Base-by-base conservation (phyloP, 331 rosid species). In the Malus hybrid region DNA sequence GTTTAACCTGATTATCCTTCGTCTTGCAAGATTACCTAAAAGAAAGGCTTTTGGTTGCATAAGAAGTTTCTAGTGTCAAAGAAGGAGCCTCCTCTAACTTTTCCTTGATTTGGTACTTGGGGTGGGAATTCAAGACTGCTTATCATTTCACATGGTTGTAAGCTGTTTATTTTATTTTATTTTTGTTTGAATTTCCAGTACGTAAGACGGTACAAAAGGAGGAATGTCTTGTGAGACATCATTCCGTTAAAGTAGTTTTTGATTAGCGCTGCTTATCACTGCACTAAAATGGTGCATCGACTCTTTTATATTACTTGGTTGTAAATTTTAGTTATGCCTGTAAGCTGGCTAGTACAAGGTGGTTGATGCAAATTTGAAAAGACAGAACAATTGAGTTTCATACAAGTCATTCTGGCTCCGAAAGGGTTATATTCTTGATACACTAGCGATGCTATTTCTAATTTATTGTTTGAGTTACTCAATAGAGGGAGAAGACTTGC, bases 11-110 rank as follows among this genome's bases (percentile, higher is more conserved):
- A 15, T 42, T 31, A 65, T 42, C 32, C 55, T 50, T 77, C 27
- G 19, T 69, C 10, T 52, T 62, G 65, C 80, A 82, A 77, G 83
- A 55, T 59, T 44, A 63, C 74, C 56, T 19, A 69, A 62, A 73
- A 62, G 24, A 55, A 70, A 57, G 29, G 62, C 71, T 34, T 61
- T 32, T 31, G 73, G 48, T n/a, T 46, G 46, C 71, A 61, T 22
- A 66, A 32, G 65, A 48, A 56, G 61, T 57, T 62, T 20, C 28
- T 50, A 0, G 7, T 50, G 20, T 52, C 18, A 66, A n/a, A 29
- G 70, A 57, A 61, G 15, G 50, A 36, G 70, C 69, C 62, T 12
- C 60, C 24, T 19, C 12, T 55, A 16, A 62, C 61, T 57, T 61
- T 56, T 63, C 22, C 9, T 65, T 69, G 62, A 28, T 44, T 72